Conservation (phyloP, 176 grass and related monocot species). For the Carex myosuroides region DNA sequence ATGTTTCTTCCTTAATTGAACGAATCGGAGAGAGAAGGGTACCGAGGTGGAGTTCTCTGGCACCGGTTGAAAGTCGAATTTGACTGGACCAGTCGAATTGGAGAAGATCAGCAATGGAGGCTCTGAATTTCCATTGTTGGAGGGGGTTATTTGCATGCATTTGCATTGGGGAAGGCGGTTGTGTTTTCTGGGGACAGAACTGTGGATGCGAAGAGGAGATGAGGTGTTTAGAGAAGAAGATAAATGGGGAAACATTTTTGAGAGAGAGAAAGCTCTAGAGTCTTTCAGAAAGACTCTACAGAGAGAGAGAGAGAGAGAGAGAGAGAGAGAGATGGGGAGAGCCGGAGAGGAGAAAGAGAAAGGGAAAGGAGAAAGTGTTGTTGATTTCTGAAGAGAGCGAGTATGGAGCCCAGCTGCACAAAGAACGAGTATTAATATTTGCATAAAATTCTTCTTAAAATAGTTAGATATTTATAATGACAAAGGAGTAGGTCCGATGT, state of each 20-base stretch:
- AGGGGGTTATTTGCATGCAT: slow-evolving; percentile 6
- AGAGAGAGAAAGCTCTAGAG: neutral
- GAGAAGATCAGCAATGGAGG: slow-evolving; percentile 9
- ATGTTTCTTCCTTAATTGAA: slow-evolving; percentile 23
- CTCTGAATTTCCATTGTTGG: slow-evolving; percentile 12
- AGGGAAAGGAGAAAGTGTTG: neutral
- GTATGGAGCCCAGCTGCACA: neutral
- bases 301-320: too few relatives aligned
- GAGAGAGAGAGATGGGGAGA: neutral
- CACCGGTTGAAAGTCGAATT: slow-evolving; percentile 17
- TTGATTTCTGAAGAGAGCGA: slow-evolving; percentile 4
- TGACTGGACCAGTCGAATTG: neutral
- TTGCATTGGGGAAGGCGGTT: neutral
- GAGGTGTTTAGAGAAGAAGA: slow-evolving; percentile 15
- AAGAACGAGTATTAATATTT: neutral
- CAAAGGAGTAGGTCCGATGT: too few relatives aligned
- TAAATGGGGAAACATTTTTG: slow-evolving; percentile 12
- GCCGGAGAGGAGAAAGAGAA: neutral
- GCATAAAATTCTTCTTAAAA: neutral
- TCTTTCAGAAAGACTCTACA: neutral
- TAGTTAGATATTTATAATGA: neutral
- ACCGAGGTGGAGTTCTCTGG: slow-evolving; percentile 6
- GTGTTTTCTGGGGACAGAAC: neutral
- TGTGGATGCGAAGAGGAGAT: neutral
- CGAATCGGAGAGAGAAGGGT: slow-evolving; percentile 10